Evolutionary conservation across 495 filamentous ascomycete species (phyloP).

Genomic region (Rusavskia elegans): DNA sequence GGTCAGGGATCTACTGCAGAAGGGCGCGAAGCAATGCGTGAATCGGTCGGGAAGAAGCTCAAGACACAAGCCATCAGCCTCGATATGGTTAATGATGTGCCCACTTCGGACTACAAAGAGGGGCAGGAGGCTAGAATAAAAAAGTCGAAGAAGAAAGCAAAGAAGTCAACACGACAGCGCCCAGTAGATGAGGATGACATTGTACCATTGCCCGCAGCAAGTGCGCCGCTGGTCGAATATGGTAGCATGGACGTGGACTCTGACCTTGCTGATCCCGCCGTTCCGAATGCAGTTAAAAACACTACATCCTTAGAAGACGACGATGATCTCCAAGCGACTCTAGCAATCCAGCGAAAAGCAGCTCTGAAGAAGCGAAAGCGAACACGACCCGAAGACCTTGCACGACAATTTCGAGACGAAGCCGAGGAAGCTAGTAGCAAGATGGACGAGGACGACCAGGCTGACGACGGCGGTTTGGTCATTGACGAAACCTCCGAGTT

Average conservation of each 20-base stretch:
- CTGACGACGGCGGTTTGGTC: conserved; percentile 57
- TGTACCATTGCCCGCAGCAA: conserved; percentile 32
- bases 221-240: conserved; percentile 20
- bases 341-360: conserved; percentile 62
- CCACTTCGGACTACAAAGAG: conserved; percentile 76
- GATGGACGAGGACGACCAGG: conserved; percentile 21
- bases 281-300: conserved; percentile 17
- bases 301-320: conserved; percentile 64
- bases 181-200: conserved; percentile 58
- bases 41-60: conserved; percentile 39
- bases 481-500: conserved; percentile 95
- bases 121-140: conserved; percentile 70
- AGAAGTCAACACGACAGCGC: conserved; percentile 55
- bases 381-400: conserved; percentile 69
- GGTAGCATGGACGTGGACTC: conserved; percentile 69
- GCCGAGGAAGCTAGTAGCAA: conserved; percentile 24
- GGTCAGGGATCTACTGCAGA: conserved; percentile 53
- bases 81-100: conserved; percentile 50
- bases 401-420: conserved; percentile 66
- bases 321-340: conserved; percentile 75
- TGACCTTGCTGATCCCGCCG: conserved; percentile 15
- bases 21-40: conserved; percentile 40
- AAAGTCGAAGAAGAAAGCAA: conserved; percentile 89
- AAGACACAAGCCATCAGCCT: conserved; percentile 60
- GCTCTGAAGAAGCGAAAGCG: conserved; percentile 86